Evolutionary conservation across 2,329 filamentous ascomycete species (phyloP).

Genomic region (Drechmeria coniospora): DNA sequence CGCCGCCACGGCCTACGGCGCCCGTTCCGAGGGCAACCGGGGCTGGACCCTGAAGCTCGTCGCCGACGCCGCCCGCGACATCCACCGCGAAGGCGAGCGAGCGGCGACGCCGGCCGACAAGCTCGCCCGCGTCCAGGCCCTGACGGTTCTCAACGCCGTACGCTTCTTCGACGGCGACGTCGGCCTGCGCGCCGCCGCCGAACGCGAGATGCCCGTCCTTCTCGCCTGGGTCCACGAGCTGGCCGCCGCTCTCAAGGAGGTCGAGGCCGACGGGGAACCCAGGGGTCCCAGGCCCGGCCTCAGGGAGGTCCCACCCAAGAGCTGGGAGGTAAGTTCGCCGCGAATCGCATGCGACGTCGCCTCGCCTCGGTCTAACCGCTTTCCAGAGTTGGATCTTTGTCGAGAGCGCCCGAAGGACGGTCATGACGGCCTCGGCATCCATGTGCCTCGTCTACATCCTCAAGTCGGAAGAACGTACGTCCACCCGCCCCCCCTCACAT

Average conservation of each 20-base stretch:
- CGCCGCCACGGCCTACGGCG: slow-evolving; percentile 21
- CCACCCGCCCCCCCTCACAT: not conserved
- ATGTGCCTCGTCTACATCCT: slow-evolving; percentile 19
- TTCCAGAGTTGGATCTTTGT: slow-evolving; percentile 24
- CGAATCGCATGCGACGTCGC: not conserved
- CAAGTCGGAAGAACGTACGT: slow-evolving; percentile 16
- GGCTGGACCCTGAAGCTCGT: slow-evolving; percentile 24
- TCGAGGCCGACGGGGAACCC: slow-evolving; percentile 14
- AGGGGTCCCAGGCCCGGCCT: slow-evolving; percentile 4
- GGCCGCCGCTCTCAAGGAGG: slow-evolving; percentile 15
- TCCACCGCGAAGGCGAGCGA: slow-evolving; percentile 19
- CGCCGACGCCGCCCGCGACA: slow-evolving; percentile 19
- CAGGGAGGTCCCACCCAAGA: slow-evolving; percentile 19
- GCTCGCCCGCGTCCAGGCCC: slow-evolving; percentile 26
- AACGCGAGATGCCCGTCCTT: slow-evolving; percentile 21
- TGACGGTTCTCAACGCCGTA: slow-evolving; percentile 24
- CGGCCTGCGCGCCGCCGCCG: slow-evolving; percentile 21
- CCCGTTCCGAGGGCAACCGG: slow-evolving; percentile 20
- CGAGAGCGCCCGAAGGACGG: slow-evolving; percentile 24
- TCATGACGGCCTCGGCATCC: slow-evolving; percentile 17
- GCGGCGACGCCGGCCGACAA: slow-evolving; percentile 19
- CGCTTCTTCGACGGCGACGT: slow-evolving; percentile 29
- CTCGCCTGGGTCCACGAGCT: slow-evolving; percentile 22
- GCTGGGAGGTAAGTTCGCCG: slow-evolving; percentile 22
- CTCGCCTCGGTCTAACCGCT: not conserved